Evolutionary conservation across 345 rosid species (phyloP), one percentile per base, ranked within the genome.

Genomic region (Linum tenue): DNA sequence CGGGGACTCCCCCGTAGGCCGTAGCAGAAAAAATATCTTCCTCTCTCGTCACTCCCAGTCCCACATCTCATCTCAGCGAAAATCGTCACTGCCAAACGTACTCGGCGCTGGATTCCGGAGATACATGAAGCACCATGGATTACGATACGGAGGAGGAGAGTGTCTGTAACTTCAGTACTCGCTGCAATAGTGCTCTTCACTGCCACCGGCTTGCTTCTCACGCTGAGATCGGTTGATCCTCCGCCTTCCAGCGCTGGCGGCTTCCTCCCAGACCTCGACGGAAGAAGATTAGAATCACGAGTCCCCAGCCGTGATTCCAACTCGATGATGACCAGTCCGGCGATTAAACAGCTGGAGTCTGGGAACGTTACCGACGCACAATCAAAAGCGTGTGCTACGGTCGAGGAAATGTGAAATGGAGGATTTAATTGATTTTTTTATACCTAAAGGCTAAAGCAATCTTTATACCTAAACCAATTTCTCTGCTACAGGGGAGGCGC

Each of bases 381-480:
- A 15, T 40, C 67, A 10, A 76, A 81, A 56, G 43, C 82, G 5
- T 94, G 99, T 65, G 92, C 92, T 43, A 90, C 96, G 51, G 97
- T 90, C 70, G 97, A 90, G 69, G 95, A 90, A 69, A 94, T 90
- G 99, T n/a, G n/a, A n/a, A n/a, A n/a, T n/a, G n/a, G n/a, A n/a
- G n/a, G n/a, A n/a, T n/a, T n/a, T n/a, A n/a, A n/a, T n/a, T n/a
- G n/a, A n/a, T n/a, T n/a, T n/a, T n/a, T n/a, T n/a, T n/a, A n/a
- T n/a, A n/a, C n/a, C n/a, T n/a, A n/a, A n/a, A n/a, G n/a, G n/a
- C n/a, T n/a, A n/a, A n/a, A n/a, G n/a, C n/a, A n/a, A n/a, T n/a
- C n/a, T n/a, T n/a, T n/a, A n/a, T n/a, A n/a, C n/a, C n/a, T n/a
- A n/a, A n/a, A n/a, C n/a, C n/a, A n/a, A n/a, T n/a, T n/a, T n/a